Evolutionary conservation across 768 basidiomycete species (phyloP).

Genomic region (Obba rivulosa): DNA sequence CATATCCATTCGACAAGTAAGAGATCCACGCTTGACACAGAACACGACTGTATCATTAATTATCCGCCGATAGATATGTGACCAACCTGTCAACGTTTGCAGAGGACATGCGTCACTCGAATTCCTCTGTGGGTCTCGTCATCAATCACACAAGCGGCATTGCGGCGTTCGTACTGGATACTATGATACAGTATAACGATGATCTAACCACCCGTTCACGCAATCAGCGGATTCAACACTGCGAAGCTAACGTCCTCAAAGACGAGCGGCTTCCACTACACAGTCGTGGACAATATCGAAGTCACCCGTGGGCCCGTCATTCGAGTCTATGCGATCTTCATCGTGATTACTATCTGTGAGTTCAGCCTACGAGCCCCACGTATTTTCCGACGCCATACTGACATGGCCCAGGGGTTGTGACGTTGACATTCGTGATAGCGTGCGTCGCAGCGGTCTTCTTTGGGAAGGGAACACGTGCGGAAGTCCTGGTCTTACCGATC

Average conservation of each 20-base stretch:
- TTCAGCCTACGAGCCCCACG: background rate
- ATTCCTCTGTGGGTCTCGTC: too few species aligned
- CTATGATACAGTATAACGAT: too few species aligned
- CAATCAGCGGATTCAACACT: conserved; percentile 9
- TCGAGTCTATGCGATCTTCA: conserved; percentile 10
- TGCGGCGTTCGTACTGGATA: too few species aligned
- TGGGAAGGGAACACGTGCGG: conserved; percentile 13
- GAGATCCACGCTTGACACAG: too few species aligned
- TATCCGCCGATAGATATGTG: conserved; percentile 10
- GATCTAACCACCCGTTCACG: too few species aligned
- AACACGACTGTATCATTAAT: too few species aligned
- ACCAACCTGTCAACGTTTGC: conserved; percentile 9
- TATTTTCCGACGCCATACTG: background rate
- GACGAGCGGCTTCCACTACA: too few species aligned
- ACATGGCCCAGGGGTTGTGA: conserved; percentile 9
- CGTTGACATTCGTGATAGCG: conserved; percentile 10
- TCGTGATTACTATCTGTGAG: conserved; percentile 11
- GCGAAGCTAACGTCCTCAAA: conserved; percentile 4
- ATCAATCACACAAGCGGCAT: too few species aligned
- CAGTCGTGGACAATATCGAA: too few species aligned
- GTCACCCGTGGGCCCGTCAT: conserved; percentile 11
- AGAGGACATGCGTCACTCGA: background rate
- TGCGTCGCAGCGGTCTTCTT: conserved; percentile 15
- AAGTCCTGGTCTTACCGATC: conserved; percentile 18
- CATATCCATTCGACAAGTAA: conserved; percentile 15